Conservation (phyloP, 2,329 filamentous ascomycete genomes). For the Cadophora gregata region DNA sequence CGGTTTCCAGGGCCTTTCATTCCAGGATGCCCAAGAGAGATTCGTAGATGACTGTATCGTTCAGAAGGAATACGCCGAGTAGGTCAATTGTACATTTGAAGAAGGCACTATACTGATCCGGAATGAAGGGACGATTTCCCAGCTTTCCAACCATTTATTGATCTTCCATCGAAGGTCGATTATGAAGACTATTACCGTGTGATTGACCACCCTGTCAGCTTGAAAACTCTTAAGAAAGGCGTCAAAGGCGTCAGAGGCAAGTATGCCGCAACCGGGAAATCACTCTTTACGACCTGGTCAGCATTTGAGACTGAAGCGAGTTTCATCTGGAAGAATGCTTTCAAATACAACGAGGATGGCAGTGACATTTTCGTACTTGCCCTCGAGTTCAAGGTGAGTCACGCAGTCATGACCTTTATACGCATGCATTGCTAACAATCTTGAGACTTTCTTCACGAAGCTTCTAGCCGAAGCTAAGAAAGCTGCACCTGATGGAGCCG, state of each 20-base stretch:
- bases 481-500: conserved; percentile 72
- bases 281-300: conserved; percentile 81
- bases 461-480: conserved; percentile 75
- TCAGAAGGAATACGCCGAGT: conserved; percentile 70
- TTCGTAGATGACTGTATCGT: conserved; percentile 76
- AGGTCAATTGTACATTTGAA: conserved; percentile 41
- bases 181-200: conserved; percentile 87
- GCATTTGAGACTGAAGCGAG: conserved; percentile 80
- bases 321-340: conserved; percentile 86
- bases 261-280: conserved; percentile 62
- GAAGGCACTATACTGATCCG: conserved; percentile 11
- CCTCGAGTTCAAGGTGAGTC: conserved; percentile 75
- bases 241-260: conserved; percentile 76
- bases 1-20: conserved; percentile 73
- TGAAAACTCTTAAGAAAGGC: conserved; percentile 78
- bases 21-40: conserved; percentile 87
- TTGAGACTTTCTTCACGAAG: conserved; percentile 70
- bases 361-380: conserved; percentile 83
- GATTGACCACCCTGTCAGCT: conserved; percentile 80
- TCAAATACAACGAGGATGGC: conserved; percentile 89
- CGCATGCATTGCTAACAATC: conserved; percentile 29
- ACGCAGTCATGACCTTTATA: conserved; percentile 14
- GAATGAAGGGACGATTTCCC: conserved; percentile 67
- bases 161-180: conserved; percentile 71
- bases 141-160: conserved; percentile 75